Base-by-base conservation (phyloP, 768 basidiomycete species). In the Auricularia cornea region DNA sequence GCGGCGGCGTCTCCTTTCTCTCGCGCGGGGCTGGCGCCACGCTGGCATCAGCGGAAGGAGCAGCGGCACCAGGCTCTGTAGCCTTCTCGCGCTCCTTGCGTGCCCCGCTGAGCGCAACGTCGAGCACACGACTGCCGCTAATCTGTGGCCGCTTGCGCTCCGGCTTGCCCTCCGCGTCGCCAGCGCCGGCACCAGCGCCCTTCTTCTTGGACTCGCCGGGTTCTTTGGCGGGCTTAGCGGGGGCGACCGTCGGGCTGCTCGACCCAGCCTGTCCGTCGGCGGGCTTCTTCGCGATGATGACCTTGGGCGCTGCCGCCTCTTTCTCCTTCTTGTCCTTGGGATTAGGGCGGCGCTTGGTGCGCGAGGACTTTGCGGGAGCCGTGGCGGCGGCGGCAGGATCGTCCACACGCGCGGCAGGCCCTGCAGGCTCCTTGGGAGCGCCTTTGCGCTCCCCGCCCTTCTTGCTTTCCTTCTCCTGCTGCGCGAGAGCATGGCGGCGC, bases 381-480 rank as follows among this genome's bases (percentile, higher is more conserved):
- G 3, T 66, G 66, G 18, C 64, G 60, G 14, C 63, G 32, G 33
- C 61, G 14, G 65, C 29, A 61, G 56, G 11, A 54, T 65, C 66
- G 10, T 60, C 60, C 12, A 60, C 66, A 20, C 63, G 60, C 2
- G 38, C 54, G 33, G 52, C 20, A 14, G 41, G 3, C 8, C 20
- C 29, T 11, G 40, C 63, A 32, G 28, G 30, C 41, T 16, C 62
- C 31, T 62, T 31, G 64, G 68, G 33, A 57, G 70, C 69, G 70
- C 72, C 67, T 48, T 65, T 40, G 73, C 75, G 31, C 76, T 81
- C 71, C 75, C 80, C 51, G 40, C 44, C 56, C 28, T 57, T 57
- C 54, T 29, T 57, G 54, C 28, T 57, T 26, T 29, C 30, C 48
- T 65, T 65, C 14, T 59, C 66, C 29, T 59, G 65, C 32, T 29